These are phyloP conservation scores for Pyronema domesticum DNA, from an alignment of 495 filamentous ascomycete species.

Conservation along the genomic window DNA sequence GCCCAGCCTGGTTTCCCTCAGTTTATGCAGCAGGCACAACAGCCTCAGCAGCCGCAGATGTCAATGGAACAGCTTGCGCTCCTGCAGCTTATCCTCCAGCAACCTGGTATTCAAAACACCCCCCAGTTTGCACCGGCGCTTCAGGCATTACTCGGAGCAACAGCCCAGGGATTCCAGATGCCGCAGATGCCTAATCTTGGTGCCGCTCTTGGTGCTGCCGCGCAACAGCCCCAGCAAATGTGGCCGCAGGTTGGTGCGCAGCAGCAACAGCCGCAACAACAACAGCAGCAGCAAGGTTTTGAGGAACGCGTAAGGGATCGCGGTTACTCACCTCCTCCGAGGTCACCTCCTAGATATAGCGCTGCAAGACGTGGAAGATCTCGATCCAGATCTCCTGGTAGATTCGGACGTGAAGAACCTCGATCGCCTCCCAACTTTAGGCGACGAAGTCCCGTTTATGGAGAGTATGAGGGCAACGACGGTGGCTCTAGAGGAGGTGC, in stretches of 20 bases:
- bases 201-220: not conserved
- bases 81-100: conserved; percentile 35
- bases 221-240: not conserved
- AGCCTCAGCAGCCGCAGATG: conserved; percentile 28
- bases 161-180: not conserved
- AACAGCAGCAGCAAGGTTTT: conserved; percentile 6
- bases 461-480: conserved; percentile 40
- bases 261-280: not conserved
- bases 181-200: not conserved
- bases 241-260: not conserved
- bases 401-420: conserved; percentile 25
- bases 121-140: conserved; percentile 9
- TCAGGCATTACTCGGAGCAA: conserved; percentile 9
- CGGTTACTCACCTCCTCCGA: conserved; percentile 24
- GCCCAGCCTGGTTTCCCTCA: not conserved
- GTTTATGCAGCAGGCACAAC: conserved; percentile 11
- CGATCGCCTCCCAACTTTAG: conserved; percentile 35
- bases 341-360: conserved; percentile 37
- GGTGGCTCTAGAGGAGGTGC: not conserved
- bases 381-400: conserved; percentile 52
- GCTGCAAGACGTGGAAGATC: conserved; percentile 36
- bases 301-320: conserved; percentile 15
- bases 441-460: conserved; percentile 47
- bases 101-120: conserved; percentile 15
- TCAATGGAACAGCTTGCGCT: conserved; percentile 40